These are phyloP conservation scores for Bipolaris sorokiniana DNA, from an alignment of 2,329 filamentous ascomycete genomes.

Conservation along the genomic window DNA sequence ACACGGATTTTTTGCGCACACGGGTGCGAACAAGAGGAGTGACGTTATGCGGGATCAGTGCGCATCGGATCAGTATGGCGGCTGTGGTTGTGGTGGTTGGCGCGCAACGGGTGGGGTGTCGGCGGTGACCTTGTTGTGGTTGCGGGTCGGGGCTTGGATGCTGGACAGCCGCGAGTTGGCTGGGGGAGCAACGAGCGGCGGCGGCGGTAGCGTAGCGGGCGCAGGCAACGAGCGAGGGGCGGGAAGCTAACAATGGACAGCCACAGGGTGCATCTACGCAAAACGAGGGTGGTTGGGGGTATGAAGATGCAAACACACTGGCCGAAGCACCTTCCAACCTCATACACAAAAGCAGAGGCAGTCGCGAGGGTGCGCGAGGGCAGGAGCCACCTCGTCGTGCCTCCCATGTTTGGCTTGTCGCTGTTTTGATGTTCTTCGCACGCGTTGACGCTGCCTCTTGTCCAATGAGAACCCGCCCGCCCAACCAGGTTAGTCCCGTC, in stretches of 20 bases:
- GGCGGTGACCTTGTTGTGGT: constrained; percentile 24
- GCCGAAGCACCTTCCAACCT: neutral
- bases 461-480: constrained; percentile 24
- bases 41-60: constrained; percentile 13
- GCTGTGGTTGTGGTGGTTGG: constrained; percentile 16
- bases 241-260: constrained; percentile 4
- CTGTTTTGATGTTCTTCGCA: constrained; percentile 34
- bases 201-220: constrained; percentile 8
- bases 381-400: constrained; percentile 23
- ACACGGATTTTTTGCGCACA: constrained; percentile 17
- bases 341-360: constrained; percentile 3
- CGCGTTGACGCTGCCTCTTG: constrained; percentile 20
- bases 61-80: constrained; percentile 15
- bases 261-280: constrained; percentile 13
- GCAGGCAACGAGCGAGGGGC: constrained; percentile 20
- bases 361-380: constrained; percentile 22
- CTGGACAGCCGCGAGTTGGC: constrained; percentile 18
- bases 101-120: constrained; percentile 21
- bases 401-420: constrained; percentile 34
- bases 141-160: constrained; percentile 21
- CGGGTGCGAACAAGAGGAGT: constrained; percentile 12
- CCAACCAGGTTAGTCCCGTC: constrained; percentile 1
- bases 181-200: constrained; percentile 23
- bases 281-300: constrained; percentile 6
- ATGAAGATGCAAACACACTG: neutral